Evolutionary conservation across 768 basidiomycete species (phyloP), one percentile per base, ranked within the genome.

Genomic region (Chlorophyllum brunneum): DNA sequence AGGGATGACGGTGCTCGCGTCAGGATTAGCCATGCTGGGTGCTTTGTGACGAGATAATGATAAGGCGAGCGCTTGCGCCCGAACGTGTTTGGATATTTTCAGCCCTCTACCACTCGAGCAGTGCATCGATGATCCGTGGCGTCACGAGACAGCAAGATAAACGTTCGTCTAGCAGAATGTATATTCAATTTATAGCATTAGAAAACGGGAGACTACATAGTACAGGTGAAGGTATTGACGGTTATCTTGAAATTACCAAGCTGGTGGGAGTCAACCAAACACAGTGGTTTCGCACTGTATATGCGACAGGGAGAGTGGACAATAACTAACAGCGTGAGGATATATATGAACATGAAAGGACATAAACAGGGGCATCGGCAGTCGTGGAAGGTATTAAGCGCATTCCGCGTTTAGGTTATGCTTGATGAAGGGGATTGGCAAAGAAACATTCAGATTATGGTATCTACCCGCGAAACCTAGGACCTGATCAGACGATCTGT

Each of bases 1-100:
- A 46, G 69, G 67, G n/a, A 67, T 31, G 15, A 31, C 61, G 29
- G 65, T 55, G 54, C 65, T 59, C n/a, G 37, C 41, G 49, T 57
- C 54, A 24, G 49, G 54, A 48, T 65, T 59, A 36, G 58, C 57
- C 66, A 67, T 70, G 46, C 51, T 52, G 38, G 29, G 16, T 33
- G 26, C 37, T 48, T 7, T 44, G 29, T 36, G 27, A 16, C 48
- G 30, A 39, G 55, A 59, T 59, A 53, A 52, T 51, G 54, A 59
- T 55, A 55, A 58, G 48, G 23, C 48, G 43, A 34, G 9, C 39
- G 30, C 40, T 42, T 47, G 6, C 31, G 20, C 45, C 24, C 43
- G 49, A 42, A 51, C 40, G 40, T 51, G 40, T 43, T 42, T 20
- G 31, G 49, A 43, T 42, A 42, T 41, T 23, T 29, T 31, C 22